Percentiles rank a stretch among this genome's conserved stretches.
phyloP scores from a whole-genome alignment of 2,329 filamentous ascomycete genomes.

The Hypoxylon sp. region DNA sequence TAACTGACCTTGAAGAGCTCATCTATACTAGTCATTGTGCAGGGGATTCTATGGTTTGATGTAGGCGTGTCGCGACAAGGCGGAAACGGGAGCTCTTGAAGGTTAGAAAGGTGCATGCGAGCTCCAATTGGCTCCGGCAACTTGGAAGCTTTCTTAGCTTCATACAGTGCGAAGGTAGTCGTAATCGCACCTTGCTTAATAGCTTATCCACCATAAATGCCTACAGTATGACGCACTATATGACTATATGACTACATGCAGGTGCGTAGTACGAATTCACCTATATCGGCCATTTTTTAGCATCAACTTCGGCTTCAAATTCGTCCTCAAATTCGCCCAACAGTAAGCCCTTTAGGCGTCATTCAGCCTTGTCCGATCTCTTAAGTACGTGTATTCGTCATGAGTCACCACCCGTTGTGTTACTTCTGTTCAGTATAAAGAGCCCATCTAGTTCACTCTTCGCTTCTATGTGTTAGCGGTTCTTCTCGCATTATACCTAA shows the following conservation, averaged over 20 bases:
- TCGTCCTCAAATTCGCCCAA: constrained; percentile 19
- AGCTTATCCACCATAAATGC: neutral
- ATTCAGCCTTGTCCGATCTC: constrained; percentile 9
- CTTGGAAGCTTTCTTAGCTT: neutral
- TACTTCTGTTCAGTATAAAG: neutral
- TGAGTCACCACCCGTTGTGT: neutral
- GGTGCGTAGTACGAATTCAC: neutral
- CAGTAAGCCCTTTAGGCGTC: constrained; percentile 26
- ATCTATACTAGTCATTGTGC: constrained; percentile 69
- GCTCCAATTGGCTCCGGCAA: constrained; percentile 24
- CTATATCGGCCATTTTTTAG: constrained; percentile 24
- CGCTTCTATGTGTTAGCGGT: neutral
- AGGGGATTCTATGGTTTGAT: neutral
- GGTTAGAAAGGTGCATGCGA: constrained; percentile 1
- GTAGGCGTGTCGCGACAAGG: constrained; percentile 2
- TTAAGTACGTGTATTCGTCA: neutral
- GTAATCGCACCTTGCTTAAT: neutral
- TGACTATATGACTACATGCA: neutral
- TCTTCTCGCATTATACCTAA: constrained; percentile 1
- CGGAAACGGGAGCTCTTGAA: neutral
- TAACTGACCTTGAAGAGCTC: constrained; percentile 69
- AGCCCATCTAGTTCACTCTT: neutral
- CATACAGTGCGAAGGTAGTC: neutral
- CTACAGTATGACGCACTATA: neutral
- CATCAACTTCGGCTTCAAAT: constrained; percentile 14